Base-by-base conservation (phyloP, 345 rosid species). In the Melaleuca quinquenervia region DNA sequence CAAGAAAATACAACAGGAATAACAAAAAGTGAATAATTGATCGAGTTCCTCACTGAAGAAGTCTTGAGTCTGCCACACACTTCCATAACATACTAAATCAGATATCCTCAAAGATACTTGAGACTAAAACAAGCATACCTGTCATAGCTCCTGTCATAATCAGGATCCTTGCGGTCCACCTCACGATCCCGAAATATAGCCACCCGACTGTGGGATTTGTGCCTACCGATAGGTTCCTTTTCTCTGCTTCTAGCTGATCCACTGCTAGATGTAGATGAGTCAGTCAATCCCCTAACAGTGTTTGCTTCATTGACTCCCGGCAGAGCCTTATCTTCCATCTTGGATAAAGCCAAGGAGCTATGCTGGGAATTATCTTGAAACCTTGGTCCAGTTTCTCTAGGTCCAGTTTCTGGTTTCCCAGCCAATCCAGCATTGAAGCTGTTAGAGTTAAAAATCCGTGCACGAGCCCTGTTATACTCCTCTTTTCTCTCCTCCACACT, bases 401-500 rank as follows among this genome's bases (percentile, higher is more conserved):
- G 88, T 82, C 92, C 98, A 80, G 29, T 89, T 60, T 92, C 96
- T 27, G 91, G 90, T 85, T 90, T 92, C 41, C 84, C 90, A 54
- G 64, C 58, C 85, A 89, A 74, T 88, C 87, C 91, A 89, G 89
- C 84, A 52, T 85, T 87, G 78, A 82, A 84, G 86, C 83, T 90
- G 88, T n/a, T 90, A 41, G 93, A 90, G 83, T 88, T 95, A 88
- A 95, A 95, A 86, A 95, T 95, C 83, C 98, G 88, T 48, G 95
- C 98, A 52, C 98, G 98, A 60, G 98, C 98, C 88, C 89, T 88
- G 86, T 92, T 95, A 88, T 95, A 95, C 76, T 95, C 98, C 87
- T 95, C 98, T 89, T 95, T 95, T 75, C 98, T 95, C 89, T 95
- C 98, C 87, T 95, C 98, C 87, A 95, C 94, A 82, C 95, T 95